Evolutionary conservation across 495 filamentous ascomycete species (phyloP).

Genomic region (Penicillium malachiteum): DNA sequence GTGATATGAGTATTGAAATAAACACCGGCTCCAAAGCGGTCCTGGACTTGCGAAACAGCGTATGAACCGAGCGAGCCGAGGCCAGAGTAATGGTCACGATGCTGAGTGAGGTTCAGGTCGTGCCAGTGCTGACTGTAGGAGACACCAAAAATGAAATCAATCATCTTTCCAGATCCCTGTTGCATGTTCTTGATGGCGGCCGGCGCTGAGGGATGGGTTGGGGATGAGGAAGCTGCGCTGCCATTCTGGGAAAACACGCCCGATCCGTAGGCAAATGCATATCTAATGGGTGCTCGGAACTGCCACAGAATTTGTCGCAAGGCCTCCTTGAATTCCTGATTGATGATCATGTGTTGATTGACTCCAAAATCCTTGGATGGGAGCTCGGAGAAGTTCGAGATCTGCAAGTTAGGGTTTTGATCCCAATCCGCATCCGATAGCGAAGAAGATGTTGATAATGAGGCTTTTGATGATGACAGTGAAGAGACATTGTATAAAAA

Average conservation of each 20-base stretch:
- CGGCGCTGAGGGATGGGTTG: slow-evolving; percentile 73
- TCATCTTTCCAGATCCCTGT: slow-evolving; percentile 87
- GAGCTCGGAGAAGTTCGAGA: slow-evolving; percentile 80
- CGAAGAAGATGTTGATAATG: slow-evolving; percentile 41
- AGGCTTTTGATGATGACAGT: slow-evolving; percentile 20
- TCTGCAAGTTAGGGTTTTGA: slow-evolving; percentile 69
- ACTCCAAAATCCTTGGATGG: slow-evolving; percentile 86
- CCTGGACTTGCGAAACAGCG: slow-evolving; percentile 78
- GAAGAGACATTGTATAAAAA: slow-evolving; percentile 16
- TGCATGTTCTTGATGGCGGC: slow-evolving; percentile 76
- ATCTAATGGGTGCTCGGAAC: slow-evolving; percentile 88
- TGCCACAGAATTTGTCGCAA: slow-evolving; percentile 87
- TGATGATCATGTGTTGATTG: slow-evolving; percentile 93
- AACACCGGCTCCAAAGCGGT: slow-evolving; percentile 85
- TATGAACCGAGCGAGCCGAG: slow-evolving; percentile 83
- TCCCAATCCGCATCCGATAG: slow-evolving; percentile 65
- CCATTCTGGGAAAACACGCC: slow-evolving; percentile 88
- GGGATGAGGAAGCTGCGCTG: slow-evolving; percentile 36
- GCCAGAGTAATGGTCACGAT: slow-evolving; percentile 89
- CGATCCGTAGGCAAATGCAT: slow-evolving; percentile 96
- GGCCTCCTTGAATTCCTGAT: slow-evolving; percentile 89
- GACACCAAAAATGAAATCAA: slow-evolving; percentile 97
- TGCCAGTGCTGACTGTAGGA: slow-evolving; percentile 97
- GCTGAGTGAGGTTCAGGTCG: slow-evolving; percentile 80
- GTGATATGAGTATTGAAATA: slow-evolving; percentile 97